Percentiles rank a stretch among this genome's conserved stretches.
These are phyloP conservation scores for Cochlearia excelsa DNA, from an alignment of 345 rosid genomes.

Conservation along the genomic window DNA sequence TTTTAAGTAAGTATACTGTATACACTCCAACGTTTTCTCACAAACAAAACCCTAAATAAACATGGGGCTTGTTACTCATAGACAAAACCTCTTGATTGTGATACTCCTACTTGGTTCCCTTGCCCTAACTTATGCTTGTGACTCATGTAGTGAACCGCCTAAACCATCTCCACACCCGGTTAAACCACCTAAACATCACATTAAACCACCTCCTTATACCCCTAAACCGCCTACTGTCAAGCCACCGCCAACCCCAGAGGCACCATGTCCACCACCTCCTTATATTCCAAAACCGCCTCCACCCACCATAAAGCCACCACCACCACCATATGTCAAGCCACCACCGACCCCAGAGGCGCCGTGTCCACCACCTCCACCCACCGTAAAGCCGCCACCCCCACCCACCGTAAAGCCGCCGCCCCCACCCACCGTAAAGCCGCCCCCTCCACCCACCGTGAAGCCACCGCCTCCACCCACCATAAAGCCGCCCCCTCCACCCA, in stretches of 20 bases:
- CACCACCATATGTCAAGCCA: constrained; percentile 22
- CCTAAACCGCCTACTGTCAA: constrained; percentile 22
- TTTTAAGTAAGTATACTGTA: constrained; percentile 1
- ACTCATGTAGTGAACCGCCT: constrained; percentile 31
- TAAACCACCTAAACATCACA: constrained; percentile 37
- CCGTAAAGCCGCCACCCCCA: constrained; percentile 30
- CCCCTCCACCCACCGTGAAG: constrained; percentile 26
- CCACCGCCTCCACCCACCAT: constrained; percentile 31
- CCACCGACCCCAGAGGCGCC: constrained; percentile 27
- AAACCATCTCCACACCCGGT: constrained; percentile 35
- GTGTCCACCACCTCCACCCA: constrained; percentile 18
- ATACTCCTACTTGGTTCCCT: constrained; percentile 21
- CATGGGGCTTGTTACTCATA: constrained; percentile 28
- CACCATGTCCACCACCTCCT: constrained; percentile 22
- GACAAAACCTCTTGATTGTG: constrained; percentile 19
- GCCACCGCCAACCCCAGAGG: constrained; percentile 32
- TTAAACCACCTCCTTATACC: constrained; percentile 45
- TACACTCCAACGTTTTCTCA: constrained; percentile 18
- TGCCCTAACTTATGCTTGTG: constrained; percentile 28
- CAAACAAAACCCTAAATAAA: constrained; percentile 23
- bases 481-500: neutral
- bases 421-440: constrained; percentile 12
- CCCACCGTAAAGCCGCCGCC: constrained; percentile 9
- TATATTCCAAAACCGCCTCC: constrained; percentile 38
- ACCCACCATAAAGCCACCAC: constrained; percentile 26